Conservation (phyloP, 2,329 filamentous ascomycete species). For the Paracoccidioides lutzii region DNA sequence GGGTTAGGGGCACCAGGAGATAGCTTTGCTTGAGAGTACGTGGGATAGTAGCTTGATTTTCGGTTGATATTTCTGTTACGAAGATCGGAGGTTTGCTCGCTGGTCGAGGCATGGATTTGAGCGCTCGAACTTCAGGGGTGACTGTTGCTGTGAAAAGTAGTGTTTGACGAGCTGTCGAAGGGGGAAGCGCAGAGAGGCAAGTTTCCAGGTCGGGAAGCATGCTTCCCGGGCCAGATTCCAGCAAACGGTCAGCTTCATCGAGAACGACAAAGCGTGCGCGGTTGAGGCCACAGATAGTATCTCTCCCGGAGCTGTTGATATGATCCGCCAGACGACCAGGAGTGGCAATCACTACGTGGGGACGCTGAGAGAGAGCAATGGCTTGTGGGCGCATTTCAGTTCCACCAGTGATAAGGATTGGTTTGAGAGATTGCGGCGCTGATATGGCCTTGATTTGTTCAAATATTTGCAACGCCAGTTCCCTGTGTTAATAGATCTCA, state of each 20-base stretch:
- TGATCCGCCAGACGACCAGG: constrained; percentile 89
- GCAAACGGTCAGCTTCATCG: constrained; percentile 85
- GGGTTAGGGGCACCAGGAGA: constrained; percentile 75
- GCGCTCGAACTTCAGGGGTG: constrained; percentile 75
- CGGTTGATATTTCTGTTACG: constrained; percentile 70
- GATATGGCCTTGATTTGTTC: constrained; percentile 94
- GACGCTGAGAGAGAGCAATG: constrained; percentile 64
- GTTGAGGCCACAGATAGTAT: constrained; percentile 70
- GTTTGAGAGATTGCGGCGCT: constrained; percentile 73
- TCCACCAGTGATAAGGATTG: constrained; percentile 80
- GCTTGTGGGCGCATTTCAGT: constrained; percentile 87
- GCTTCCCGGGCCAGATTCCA: constrained; percentile 60
- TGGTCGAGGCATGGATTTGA: constrained; percentile 63
- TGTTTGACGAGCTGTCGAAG: constrained; percentile 69
- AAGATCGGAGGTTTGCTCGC: constrained; percentile 65
- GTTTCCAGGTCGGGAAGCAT: constrained; percentile 94
- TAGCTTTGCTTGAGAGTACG: constrained; percentile 71
- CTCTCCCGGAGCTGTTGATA: constrained; percentile 77
- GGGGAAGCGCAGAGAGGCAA: constrained; percentile 69
- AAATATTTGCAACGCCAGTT: constrained; percentile 88
- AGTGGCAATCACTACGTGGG: constrained; percentile 88
- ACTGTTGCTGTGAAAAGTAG: constrained; percentile 93
- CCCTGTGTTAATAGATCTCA: constrained; percentile 35
- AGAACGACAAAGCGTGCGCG: constrained; percentile 78
- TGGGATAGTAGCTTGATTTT: constrained; percentile 57